Conservation (phyloP, 352 stramenopile genomes). For the Phytophthora agathidicida region DNA sequence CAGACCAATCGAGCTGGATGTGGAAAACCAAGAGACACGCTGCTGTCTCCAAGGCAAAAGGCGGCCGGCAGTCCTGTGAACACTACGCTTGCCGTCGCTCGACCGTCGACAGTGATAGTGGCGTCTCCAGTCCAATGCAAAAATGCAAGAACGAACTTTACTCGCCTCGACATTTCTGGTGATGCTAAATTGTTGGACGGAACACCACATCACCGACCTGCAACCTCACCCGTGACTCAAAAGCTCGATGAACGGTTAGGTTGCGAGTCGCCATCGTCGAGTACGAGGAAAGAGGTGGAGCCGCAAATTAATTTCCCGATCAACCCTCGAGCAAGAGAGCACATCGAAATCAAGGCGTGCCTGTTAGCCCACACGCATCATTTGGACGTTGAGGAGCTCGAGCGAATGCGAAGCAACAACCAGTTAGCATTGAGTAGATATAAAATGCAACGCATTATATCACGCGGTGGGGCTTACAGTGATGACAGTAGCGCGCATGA, state of each 20-base stretch:
- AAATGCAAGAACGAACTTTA: constrained; percentile 15
- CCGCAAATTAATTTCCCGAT: constrained; percentile 26
- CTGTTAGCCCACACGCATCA: constrained; percentile 70
- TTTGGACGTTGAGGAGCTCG: constrained; percentile 62
- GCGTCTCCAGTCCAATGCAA: constrained; percentile 31
- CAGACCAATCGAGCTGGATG: constrained; percentile 1
- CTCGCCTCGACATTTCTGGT: constrained; percentile 1
- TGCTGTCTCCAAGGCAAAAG: constrained; percentile 30
- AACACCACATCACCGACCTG: constrained; percentile 1
- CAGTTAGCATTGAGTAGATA: constrained; percentile 42
- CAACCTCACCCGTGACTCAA: constrained; percentile 16
- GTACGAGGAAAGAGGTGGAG: not conserved
- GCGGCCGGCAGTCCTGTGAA: constrained; percentile 1
- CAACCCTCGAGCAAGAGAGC: constrained; percentile 43
- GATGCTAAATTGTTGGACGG: not conserved
- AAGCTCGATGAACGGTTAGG: not conserved
- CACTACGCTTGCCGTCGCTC: not conserved
- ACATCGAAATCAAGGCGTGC: constrained; percentile 73
- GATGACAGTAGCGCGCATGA: constrained; percentile 54
- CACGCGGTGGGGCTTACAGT: constrained; percentile 35
- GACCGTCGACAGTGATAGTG: constrained; percentile 4
- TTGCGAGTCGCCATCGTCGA: constrained; percentile 7
- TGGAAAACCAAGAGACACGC: constrained; percentile 10
- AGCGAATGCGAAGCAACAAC: constrained; percentile 45
- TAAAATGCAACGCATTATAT: constrained; percentile 53